Evolutionary conservation across 805 yeast genomes (phyloP).

Genomic region (Candida michaelii): DNA sequence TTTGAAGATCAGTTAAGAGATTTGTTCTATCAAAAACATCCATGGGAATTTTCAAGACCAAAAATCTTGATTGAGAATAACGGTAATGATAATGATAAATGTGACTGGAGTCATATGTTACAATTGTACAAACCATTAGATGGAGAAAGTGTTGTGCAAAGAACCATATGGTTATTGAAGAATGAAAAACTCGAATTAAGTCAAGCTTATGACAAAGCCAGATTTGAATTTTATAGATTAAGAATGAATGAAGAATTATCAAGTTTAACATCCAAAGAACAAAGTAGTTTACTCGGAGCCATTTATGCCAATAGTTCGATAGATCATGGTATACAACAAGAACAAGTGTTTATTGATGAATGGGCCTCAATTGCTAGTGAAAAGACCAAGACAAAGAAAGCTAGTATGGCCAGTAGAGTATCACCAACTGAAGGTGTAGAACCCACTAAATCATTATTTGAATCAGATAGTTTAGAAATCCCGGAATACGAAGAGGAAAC

Average conservation of each 20-base stretch:
- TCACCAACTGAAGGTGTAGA: conserved; percentile 20
- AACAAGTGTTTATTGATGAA: conserved; percentile 64
- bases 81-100: conserved; percentile 52
- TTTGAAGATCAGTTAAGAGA: conserved; percentile 81
- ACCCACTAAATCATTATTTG: conserved; percentile 18
- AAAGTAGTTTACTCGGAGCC: conserved; percentile 82
- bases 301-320: conserved; percentile 61
- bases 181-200: conserved; percentile 32
- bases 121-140: conserved; percentile 76
- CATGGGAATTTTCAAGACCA: conserved; percentile 96
- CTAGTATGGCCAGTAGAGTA: conserved; percentile 32
- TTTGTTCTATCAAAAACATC: conserved; percentile 87
- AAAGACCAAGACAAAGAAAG: conserved; percentile 56
- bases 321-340: conserved; percentile 68
- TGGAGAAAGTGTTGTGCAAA: conserved; percentile 67
- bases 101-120: conserved; percentile 78
- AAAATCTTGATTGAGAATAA: conserved; percentile 75
- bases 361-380: conserved; percentile 75
- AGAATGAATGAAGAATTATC: conserved; percentile 84
- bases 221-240: conserved; percentile 83
- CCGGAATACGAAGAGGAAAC: conserved; percentile 8
- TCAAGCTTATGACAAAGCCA: conserved; percentile 81
- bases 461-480: conserved; percentile 13
- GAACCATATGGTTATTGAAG: conserved; percentile 40
- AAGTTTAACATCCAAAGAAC: conserved; percentile 72